Percentiles rank a stretch among this genome's conserved stretches.
phyloP scores from a whole-genome alignment of 2,329 filamentous ascomycete genomes.

The Knufia petricola region DNA sequence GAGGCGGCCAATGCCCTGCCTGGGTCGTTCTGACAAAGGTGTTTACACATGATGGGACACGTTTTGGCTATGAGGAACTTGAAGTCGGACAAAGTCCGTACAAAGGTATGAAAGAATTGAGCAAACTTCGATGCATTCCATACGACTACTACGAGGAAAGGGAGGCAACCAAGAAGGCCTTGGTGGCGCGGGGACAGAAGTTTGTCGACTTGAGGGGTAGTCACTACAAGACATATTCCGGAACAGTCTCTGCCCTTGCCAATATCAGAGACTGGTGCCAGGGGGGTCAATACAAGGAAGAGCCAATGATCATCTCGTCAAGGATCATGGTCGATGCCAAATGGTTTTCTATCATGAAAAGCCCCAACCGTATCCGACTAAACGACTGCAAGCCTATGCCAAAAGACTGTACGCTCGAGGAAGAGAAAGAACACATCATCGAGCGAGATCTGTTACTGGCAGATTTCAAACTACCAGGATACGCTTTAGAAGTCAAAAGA shows the following conservation, averaged over 20 bases:
- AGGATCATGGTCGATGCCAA: slow-evolving; percentile 11
- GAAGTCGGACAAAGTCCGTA: background rate
- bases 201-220: slow-evolving; percentile 1
- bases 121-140: slow-evolving; percentile 1
- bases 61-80: slow-evolving; percentile 4
- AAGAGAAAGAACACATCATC: slow-evolving; percentile 21
- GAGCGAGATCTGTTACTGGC: slow-evolving; percentile 34
- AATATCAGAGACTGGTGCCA: slow-evolving; percentile 1
- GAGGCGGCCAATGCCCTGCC: slow-evolving; percentile 18
- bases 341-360: slow-evolving; percentile 12
- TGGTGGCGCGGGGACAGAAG: slow-evolving; percentile 1
- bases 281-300: slow-evolving; percentile 6
- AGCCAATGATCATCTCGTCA: slow-evolving; percentile 21
- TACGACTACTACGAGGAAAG: slow-evolving; percentile 1
- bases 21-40: background rate
- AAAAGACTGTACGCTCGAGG: slow-evolving; percentile 23
- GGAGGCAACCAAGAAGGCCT: background rate
- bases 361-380: slow-evolving; percentile 24
- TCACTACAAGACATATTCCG: slow-evolving; percentile 6
- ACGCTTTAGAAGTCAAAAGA: slow-evolving; percentile 36
- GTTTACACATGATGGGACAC: slow-evolving; percentile 8
- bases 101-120: slow-evolving; percentile 6
- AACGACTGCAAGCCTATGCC: slow-evolving; percentile 24
- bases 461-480: slow-evolving; percentile 38
- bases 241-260: background rate